Percentiles rank a stretch among this genome's conserved stretches.
phyloP scores from a whole-genome alignment of 139 green algal species.

The Diplosphaera chodatii region DNA sequence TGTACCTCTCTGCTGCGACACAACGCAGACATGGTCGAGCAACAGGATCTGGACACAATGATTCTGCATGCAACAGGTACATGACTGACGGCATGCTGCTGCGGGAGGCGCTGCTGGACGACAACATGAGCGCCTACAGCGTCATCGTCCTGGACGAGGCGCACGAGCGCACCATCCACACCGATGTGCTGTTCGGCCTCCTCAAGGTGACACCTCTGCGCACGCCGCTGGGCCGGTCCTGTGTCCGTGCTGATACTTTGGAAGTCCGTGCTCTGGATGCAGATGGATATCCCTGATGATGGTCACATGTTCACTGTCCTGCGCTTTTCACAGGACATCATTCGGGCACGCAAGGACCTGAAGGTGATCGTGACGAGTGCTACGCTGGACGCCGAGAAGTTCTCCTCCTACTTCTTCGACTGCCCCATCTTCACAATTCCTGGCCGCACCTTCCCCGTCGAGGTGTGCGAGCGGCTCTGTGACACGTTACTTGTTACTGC shows the following conservation, averaged over 20 bases:
- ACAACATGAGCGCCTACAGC: slow-evolving; percentile 65
- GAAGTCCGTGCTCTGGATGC: too few relatives aligned
- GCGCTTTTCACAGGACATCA: slow-evolving; percentile 20
- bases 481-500: too few relatives aligned
- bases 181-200: slow-evolving; percentile 97
- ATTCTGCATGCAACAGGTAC: slow-evolving; percentile 31
- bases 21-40: too few relatives aligned
- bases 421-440: slow-evolving; percentile 88
- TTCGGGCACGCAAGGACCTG: slow-evolving; percentile 36
- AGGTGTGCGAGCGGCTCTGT: slow-evolving; percentile 16
- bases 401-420: slow-evolving; percentile 91
- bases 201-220: too few relatives aligned
- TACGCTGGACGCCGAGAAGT: slow-evolving; percentile 95
- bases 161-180: slow-evolving; percentile 97
- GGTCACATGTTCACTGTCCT: too few relatives aligned
- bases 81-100: slow-evolving; percentile 91
- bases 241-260: too few relatives aligned
- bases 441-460: slow-evolving; percentile 76
- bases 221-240: too few relatives aligned
- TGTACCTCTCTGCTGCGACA: too few relatives aligned
- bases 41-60: too few relatives aligned
- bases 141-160: slow-evolving; percentile 97
- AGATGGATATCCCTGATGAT: too few relatives aligned
- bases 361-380: slow-evolving; percentile 88
- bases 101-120: slow-evolving; percentile 83